Percentiles rank a stretch among this genome's conserved stretches.
These are phyloP conservation scores for Chytridiales sp. DNA, from an alignment of 371 early-diverging fungal species.

Conservation along the genomic window DNA sequence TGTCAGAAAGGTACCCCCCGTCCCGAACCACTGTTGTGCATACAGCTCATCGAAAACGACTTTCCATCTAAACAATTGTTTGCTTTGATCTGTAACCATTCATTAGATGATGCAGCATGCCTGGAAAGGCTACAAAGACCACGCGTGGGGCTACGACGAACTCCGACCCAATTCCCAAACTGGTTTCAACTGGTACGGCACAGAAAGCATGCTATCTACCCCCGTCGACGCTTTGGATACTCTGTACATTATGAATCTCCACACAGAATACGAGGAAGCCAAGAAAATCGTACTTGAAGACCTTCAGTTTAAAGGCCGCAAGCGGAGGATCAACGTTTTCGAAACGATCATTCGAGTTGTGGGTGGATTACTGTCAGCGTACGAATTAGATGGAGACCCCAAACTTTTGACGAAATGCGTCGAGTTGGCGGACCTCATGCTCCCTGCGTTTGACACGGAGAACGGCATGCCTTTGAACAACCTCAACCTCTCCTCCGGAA, in stretches of 20 bases:
- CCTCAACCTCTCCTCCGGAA: background rate
- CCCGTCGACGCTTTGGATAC: conserved; percentile 89
- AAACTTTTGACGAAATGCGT: conserved; percentile 58
- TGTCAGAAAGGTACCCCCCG: conserved; percentile 14
- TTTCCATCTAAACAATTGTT: background rate
- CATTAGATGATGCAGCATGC: conserved; percentile 51
- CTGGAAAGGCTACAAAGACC: conserved; percentile 75
- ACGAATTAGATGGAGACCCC: conserved; percentile 70
- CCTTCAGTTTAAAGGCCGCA: conserved; percentile 22
- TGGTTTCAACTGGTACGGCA: conserved; percentile 51
- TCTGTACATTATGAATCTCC: conserved; percentile 75
- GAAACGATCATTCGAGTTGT: conserved; percentile 51
- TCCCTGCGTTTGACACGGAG: conserved; percentile 36
- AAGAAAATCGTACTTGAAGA: conserved; percentile 59
- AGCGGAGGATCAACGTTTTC: conserved; percentile 39
- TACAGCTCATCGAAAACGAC: background rate
- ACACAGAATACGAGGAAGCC: conserved; percentile 68
- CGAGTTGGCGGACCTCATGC: conserved; percentile 73
- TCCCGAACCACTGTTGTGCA: background rate
- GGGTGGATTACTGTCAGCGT: conserved; percentile 64
- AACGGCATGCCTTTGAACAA: conserved; percentile 11
- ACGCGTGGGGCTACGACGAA: conserved; percentile 86
- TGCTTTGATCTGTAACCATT: background rate
- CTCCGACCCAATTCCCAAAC: conserved; percentile 69
- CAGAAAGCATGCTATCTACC: conserved; percentile 63